Evolutionary conservation across 108 stramenopile species (phyloP).

Genomic region (Ochromonas danica): DNA sequence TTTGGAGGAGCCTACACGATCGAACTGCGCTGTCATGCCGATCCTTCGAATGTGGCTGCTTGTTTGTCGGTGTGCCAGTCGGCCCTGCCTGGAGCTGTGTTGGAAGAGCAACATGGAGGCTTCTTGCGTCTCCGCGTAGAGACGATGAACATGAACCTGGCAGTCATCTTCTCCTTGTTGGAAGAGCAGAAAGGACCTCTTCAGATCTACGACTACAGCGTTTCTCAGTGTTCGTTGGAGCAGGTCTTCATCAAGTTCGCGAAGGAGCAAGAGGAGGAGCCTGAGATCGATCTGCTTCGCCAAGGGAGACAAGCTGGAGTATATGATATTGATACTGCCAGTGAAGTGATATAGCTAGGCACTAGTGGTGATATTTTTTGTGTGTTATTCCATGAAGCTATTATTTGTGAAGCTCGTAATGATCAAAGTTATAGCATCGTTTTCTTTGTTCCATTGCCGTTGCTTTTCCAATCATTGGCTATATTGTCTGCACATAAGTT

Average conservation of each 20-base stretch:
- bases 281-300: too few relatives aligned
- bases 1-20: conserved; percentile 56
- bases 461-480: too few relatives aligned
- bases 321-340: too few relatives aligned
- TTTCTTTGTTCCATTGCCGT: too few relatives aligned
- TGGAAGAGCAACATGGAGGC: conserved; percentile 23
- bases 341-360: too few relatives aligned
- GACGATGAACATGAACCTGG: not conserved
- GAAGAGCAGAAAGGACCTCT: not conserved
- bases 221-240: conserved; percentile 35
- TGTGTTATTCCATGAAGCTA: too few relatives aligned
- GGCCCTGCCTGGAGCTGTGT: not conserved
- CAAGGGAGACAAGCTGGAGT: too few relatives aligned
- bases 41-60: not conserved
- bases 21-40: conserved; percentile 33
- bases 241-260: conserved; percentile 36
- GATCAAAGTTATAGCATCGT: too few relatives aligned
- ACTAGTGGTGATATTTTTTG: too few relatives aligned
- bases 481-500: too few relatives aligned
- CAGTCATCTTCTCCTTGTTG: not conserved
- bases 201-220: conserved; percentile 11
- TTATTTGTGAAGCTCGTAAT: too few relatives aligned
- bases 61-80: too few relatives aligned
- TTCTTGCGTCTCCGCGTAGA: not conserved
- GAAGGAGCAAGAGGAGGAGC: conserved; percentile 29